phyloP scores from a whole-genome alignment of 2,329 filamentous ascomycete species.

The Penicillium palitans region DNA sequence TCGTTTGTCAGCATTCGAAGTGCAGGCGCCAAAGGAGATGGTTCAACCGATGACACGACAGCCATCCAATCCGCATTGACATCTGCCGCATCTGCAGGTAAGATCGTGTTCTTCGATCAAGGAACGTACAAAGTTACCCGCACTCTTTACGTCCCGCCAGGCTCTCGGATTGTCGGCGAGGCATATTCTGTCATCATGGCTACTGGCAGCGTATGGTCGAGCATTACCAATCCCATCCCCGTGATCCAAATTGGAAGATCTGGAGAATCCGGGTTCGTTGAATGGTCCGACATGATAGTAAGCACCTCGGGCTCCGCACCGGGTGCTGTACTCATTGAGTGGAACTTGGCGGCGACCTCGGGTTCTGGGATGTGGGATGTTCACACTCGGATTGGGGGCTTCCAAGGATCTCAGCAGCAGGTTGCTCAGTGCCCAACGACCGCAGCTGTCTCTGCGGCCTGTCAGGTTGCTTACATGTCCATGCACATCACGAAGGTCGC shows the following conservation, averaged over 20 bases:
- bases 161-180: conserved; percentile 57
- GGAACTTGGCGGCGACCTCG: conserved; percentile 61
- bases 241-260: conserved; percentile 67
- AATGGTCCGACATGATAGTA: conserved; percentile 72
- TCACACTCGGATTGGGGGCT: conserved; percentile 55
- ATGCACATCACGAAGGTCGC: conserved; percentile 40
- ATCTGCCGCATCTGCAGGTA: conserved; percentile 49
- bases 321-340: conserved; percentile 71
- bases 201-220: conserved; percentile 57
- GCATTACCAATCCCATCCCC: conserved; percentile 60
- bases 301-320: conserved; percentile 66
- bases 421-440: conserved; percentile 46
- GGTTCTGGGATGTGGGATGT: conserved; percentile 59
- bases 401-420: conserved; percentile 50
- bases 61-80: conserved; percentile 60
- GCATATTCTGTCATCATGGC: conserved; percentile 58
- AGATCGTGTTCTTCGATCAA: conserved; percentile 59
- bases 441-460: conserved; percentile 37
- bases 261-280: conserved; percentile 65
- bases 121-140: conserved; percentile 54
- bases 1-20: conserved; percentile 49
- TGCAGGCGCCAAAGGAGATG: conserved; percentile 53
- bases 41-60: conserved; percentile 59
- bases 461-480: conserved; percentile 39
- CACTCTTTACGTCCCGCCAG: conserved; percentile 51